A percentile compares a stretch with the other conserved stretches of the same genome.
phyloP scores from a whole-genome alignment of 345 rosid species.

The Moricandia arvensis region DNA sequence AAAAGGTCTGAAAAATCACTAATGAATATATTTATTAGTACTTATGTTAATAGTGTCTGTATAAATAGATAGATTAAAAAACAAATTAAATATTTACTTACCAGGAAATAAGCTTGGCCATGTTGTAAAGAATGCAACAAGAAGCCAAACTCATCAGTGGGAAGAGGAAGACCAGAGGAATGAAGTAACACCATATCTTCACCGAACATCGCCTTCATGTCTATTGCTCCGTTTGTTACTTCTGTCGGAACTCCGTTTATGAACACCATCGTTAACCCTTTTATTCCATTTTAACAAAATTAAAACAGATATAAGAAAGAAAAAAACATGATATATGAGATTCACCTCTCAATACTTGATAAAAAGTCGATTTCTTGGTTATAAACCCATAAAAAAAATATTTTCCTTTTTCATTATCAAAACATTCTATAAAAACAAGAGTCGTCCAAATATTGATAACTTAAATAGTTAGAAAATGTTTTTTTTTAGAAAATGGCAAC shows the following conservation, averaged over 20 bases:
- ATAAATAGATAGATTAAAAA: not conserved
- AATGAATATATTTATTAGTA: not conserved
- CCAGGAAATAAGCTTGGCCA: slow-evolving; percentile 95
- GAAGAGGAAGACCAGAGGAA: slow-evolving; percentile 76
- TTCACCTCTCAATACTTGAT: not conserved
- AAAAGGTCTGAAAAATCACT: not conserved
- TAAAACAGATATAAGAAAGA: not conserved
- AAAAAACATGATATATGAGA: not conserved
- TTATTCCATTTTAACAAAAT: not conserved
- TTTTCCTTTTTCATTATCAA: not conserved
- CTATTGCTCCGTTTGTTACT: slow-evolving; percentile 74
- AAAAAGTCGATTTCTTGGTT: not conserved
- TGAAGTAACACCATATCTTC: slow-evolving; percentile 64
- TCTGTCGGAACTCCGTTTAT: slow-evolving; percentile 84
- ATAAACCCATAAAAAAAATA: not conserved
- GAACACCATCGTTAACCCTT: slow-evolving; percentile 71
- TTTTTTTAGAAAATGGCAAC: too few species aligned
- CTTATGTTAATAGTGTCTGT: not conserved
- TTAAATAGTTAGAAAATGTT: not conserved
- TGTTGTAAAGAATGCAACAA: slow-evolving; percentile 69
- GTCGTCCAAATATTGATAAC: not conserved
- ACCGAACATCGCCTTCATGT: slow-evolving; percentile 76
- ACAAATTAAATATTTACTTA: slow-evolving; percentile 28
- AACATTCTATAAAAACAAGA: not conserved
- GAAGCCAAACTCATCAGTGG: slow-evolving; percentile 71